A percentile compares a stretch with the other conserved stretches of the same genome.
phyloP scores from a whole-genome alignment of 306 rosid species.

The peach (Prunus persica) region Prunus_persica_NCBIv2 NC_034015.1:14996501-14997000 shows the following conservation, averaged over 20 bases:
- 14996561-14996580: conserved; percentile 22
- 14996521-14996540: background rate
- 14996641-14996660: conserved; percentile 29
- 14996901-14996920: conserved; percentile 35
- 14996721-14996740: conserved; percentile 21
- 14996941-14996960: background rate
- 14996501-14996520: background rate
- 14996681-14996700: background rate
- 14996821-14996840: conserved; percentile 38
- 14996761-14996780: conserved; percentile 18
- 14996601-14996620: background rate
- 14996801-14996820: conserved; percentile 40
- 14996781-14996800: conserved; percentile 22
- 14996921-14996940: background rate
- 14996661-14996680: conserved; percentile 31
- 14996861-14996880: conserved; percentile 11
- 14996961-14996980: background rate
- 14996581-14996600: conserved; percentile 13
- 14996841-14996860: conserved; percentile 25
- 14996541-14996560: conserved; percentile 28
- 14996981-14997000: background rate
- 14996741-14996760: conserved; percentile 28
- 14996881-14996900: conserved; percentile 43
- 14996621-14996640: conserved; percentile 6
- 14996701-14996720: conserved; percentile 21